Base-by-base conservation (phyloP, 345 rosid species). In the Eucalyptus polyanthemos region DNA sequence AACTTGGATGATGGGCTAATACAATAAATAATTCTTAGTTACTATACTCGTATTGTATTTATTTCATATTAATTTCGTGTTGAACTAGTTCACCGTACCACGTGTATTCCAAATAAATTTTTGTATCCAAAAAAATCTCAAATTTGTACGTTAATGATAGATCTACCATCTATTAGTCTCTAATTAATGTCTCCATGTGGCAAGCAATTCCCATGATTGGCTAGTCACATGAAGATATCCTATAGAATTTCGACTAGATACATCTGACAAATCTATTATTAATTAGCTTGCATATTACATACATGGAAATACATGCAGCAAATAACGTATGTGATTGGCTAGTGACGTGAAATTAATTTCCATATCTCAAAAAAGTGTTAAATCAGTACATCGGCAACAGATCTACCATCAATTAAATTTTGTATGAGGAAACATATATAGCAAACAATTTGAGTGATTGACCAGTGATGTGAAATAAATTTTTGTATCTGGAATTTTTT, bases 91-190 rank as follows among this genome's bases (percentile, higher is more conserved):
- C 62, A 22, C 1, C 0, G 0, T 56, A 13, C 6, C 29, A 56
- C 27, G 1, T 56, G 10, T 56, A 56, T 24, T 0, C 11, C 13
- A 24, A 24, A 56, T 56, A 56, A 56, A 22, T 1, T 22, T 22
- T 10, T 56, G 6, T 56, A 56, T 56, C 2, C 27, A 4, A 8
- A 58, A 58, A 58, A 58, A 47, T 58, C 14, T 3, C 65, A 58
- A 25, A 11, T 0, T 6, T 0, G 3, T 5, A 11, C 0, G 5
- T 29, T 29, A 27, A 12, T 3, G 1, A 62, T 29, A 62, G 1
- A 62, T 6, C 9, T 13, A 4, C 9, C 0, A 3, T 29, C 8
- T 3, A 13, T 13, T 62, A 62, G 17, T 2, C 1, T 60, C 16
- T 27, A 27, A 13, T 12, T 2, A 2, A 62, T 62, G 4, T 62